Evolutionary conservation across 768 basidiomycete species (phyloP).

Genomic region (Leccinum variicolor): DNA sequence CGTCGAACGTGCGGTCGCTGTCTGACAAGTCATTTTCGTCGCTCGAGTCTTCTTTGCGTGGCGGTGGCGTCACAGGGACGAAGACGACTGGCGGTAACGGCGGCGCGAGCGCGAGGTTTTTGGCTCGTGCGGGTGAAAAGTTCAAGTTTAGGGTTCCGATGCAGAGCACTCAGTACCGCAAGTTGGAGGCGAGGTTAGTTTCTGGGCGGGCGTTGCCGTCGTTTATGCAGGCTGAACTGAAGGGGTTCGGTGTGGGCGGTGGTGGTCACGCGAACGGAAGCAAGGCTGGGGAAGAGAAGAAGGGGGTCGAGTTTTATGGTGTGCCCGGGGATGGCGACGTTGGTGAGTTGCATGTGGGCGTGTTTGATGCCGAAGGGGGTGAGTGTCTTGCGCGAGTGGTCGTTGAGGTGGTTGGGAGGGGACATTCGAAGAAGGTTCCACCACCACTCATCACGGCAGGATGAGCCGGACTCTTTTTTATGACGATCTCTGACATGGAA

Average conservation of each 20-base stretch:
- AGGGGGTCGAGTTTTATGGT: conserved; percentile 55
- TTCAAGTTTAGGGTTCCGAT: conserved; percentile 58
- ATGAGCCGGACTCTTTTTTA: conserved; percentile 25
- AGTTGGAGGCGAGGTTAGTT: conserved; percentile 46
- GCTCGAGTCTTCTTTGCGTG: conserved; percentile 54
- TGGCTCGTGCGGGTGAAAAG: conserved; percentile 54
- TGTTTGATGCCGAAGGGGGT: conserved; percentile 49
- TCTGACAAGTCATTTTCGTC: conserved; percentile 56
- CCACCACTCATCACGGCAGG: conserved; percentile 15
- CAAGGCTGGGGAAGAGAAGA: conserved; percentile 38
- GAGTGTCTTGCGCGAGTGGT: conserved; percentile 52
- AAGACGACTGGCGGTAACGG: conserved; percentile 16
- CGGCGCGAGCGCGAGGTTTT: conserved; percentile 34
- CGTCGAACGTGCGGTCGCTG: conserved; percentile 27
- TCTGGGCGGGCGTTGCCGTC: conserved; percentile 52
- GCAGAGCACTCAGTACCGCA: conserved; percentile 29
- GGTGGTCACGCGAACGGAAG: neutral
- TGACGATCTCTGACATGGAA: conserved; percentile 2
- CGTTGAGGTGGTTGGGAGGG: conserved; percentile 50
- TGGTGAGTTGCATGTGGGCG: conserved; percentile 52
- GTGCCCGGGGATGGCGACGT: conserved; percentile 47
- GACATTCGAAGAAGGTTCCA: conserved; percentile 18
- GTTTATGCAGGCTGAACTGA: conserved; percentile 54
- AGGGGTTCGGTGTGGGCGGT: conserved; percentile 21
- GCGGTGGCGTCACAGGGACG: conserved; percentile 23